These are phyloP conservation scores for Fraxinus xanthoxyloides DNA, from an alignment of 305 asterid species.

Conservation along the genomic window DNA sequence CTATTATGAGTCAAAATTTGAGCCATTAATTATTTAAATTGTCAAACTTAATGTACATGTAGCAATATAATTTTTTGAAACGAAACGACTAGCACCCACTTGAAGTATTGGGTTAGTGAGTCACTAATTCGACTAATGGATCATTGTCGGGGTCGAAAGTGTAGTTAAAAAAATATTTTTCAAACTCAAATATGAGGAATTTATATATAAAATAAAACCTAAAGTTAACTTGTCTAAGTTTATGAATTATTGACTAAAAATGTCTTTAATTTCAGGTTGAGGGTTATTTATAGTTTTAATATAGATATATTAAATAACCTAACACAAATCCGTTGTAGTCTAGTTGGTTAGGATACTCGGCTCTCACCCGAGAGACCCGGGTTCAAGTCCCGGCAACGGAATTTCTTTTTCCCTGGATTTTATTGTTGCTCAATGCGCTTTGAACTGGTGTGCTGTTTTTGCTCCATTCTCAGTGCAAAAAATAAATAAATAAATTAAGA, in stretches of 20 bases:
- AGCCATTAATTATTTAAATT: too few species aligned
- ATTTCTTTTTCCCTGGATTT: slow-evolving; percentile 3
- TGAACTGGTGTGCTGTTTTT: neutral
- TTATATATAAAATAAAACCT: too few species aligned
- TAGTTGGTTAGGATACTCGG: slow-evolving; percentile 93
- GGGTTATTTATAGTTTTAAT: too few species aligned
- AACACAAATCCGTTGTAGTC: slow-evolving; percentile 64
- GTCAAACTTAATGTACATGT: too few species aligned
- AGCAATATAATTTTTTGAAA: too few species aligned
- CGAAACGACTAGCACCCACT: neutral
- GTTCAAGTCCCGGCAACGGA: slow-evolving; percentile 98
- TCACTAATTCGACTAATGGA: neutral
- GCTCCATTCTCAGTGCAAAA: neutral
- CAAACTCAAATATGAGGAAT: neutral
- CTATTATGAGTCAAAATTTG: too few species aligned
- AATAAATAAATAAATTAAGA: too few species aligned
- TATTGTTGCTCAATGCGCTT: neutral
- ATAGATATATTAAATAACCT: too few species aligned
- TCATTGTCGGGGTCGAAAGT: neutral
- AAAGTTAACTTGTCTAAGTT: neutral
- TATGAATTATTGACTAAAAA: neutral
- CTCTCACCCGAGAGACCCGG: slow-evolving; percentile 99
- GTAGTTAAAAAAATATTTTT: too few species aligned
- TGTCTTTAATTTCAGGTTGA: too few species aligned
- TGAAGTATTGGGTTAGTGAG: neutral